Percentiles rank a stretch among this genome's conserved stretches.
Conservation (phyloP, 495 filamentous ascomycete species). For the Neurospora intermedia region DNA sequence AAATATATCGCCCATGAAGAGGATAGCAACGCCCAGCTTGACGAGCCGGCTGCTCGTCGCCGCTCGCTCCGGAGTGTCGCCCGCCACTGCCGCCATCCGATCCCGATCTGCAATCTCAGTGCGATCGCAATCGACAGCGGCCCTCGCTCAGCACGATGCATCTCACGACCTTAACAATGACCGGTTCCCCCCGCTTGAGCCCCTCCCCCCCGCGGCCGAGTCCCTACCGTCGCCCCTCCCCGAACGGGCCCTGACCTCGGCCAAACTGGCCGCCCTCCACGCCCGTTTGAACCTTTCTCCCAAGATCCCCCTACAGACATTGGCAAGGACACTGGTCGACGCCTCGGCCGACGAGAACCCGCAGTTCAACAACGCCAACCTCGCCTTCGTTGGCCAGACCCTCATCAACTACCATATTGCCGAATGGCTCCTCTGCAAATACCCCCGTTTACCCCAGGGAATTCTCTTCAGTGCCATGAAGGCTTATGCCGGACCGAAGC, state of each 20-base stretch:
- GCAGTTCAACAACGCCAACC: conserved; percentile 46
- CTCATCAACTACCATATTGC: conserved; percentile 77
- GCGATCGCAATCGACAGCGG: conserved; percentile 14
- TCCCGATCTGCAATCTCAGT: conserved; percentile 10
- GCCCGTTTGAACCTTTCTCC: conserved; percentile 76
- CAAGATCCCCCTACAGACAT: conserved; percentile 71
- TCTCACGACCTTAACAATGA: conserved; percentile 9
- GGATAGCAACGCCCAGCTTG: conserved; percentile 29
- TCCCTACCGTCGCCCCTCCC: conserved; percentile 54
- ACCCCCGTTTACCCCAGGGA: conserved; percentile 76
- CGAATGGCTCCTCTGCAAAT: conserved; percentile 76
- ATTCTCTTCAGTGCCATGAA: conserved; percentile 75
- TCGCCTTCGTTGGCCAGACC: conserved; percentile 70
- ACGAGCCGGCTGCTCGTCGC: conserved; percentile 24
- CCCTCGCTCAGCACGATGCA: conserved; percentile 9
- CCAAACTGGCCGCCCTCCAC: conserved; percentile 89
- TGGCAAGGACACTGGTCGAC: conserved; percentile 80
- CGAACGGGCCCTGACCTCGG: conserved; percentile 56
- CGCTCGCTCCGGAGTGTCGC: conserved; percentile 25
- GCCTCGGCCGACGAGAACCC: conserved; percentile 65
- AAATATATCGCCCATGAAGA: conserved; percentile 24
- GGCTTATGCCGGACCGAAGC: conserved; percentile 64
- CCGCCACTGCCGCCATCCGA: conserved; percentile 25
- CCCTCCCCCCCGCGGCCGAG: conserved; percentile 11
- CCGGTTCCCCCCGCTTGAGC: conserved; percentile 20